phyloP scores from a whole-genome alignment of 129 eudicot genomes.

The Centrapalus pauciflorus region DNA sequence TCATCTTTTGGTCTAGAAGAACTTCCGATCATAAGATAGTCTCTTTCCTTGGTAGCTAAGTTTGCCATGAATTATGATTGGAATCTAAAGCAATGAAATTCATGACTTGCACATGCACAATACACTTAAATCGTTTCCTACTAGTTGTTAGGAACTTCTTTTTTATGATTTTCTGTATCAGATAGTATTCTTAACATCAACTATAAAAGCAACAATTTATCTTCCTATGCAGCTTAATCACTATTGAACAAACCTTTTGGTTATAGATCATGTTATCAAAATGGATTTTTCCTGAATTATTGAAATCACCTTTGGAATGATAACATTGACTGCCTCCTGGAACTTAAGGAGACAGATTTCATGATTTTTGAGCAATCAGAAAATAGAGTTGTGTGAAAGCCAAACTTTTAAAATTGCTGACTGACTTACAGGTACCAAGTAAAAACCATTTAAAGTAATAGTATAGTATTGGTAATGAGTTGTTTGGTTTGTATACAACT shows the following conservation, averaged over 20 bases:
- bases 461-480: too few relatives aligned
- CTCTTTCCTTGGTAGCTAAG: not conserved
- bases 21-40: not conserved
- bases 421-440: too few relatives aligned
- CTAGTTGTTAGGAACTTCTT: not conserved
- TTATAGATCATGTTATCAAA: not conserved
- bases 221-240: not conserved
- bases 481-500: too few relatives aligned
- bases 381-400: too few relatives aligned
- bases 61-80: constrained; percentile 5
- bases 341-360: too few relatives aligned
- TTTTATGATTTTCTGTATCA: not conserved
- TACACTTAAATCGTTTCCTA: not conserved
- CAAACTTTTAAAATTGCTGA: too few relatives aligned
- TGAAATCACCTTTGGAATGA: too few relatives aligned
- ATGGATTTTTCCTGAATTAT: not conserved
- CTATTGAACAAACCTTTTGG: not conserved
- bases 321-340: too few relatives aligned
- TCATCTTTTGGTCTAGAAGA: not conserved
- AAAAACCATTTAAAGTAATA: too few relatives aligned
- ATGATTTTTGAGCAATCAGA: too few relatives aligned
- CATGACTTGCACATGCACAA: constrained; percentile 6
- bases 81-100: constrained; percentile 5
- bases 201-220: not conserved
- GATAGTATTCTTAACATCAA: not conserved